Base-by-base conservation (phyloP, 2,329 filamentous ascomycete genomes). In the Botrytis pseudocinerea region DNA sequence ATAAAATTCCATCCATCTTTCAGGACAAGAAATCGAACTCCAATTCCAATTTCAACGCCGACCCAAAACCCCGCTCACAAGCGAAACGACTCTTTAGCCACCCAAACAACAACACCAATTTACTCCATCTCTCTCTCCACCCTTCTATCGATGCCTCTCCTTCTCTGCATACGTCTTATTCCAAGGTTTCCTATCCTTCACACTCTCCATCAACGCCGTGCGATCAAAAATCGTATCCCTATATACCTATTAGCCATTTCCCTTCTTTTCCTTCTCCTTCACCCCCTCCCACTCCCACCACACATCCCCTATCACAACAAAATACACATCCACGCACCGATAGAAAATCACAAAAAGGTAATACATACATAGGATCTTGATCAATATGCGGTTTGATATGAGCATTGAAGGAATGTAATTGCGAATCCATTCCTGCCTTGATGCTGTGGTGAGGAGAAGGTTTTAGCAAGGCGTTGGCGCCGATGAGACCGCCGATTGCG, bases 141-240 rank as follows among this genome's bases (percentile, higher is more conserved):
- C 28, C 44, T 38, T 38, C 44, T 69, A 69, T 57, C 38, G 57
- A 32, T 69, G 65, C 38, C 65, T 73, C 60, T 75, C 72, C 22
- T 71, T 64, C 62, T 76, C 75, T 2, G 69, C 57, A 66, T 69
- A 64, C 3, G 73, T 73, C 62, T 73, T 75, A 35, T 75, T 75
- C 73, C 74, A 74, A 0, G 74, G 74, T 48, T 74, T 75, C 32
- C 22, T 20, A 42, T 68, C 63, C 63, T 75, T 75, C 2, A 51
- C 73, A 44, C 73, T 65, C 40, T 73, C 59, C 71, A 74, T 71
- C 64, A 75, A 65, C 10, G 69, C 69, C 48, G 74, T 75, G 14
- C 74, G 70, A 62, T 75, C 73, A 40, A 74, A 70, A 57, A 74
- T 74, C 59, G 74, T 75, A 70, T 73, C 73, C 61, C 74, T 75